phyloP scores from a whole-genome alignment of 139 green algal species.

The Micractinium sp. region DNA sequence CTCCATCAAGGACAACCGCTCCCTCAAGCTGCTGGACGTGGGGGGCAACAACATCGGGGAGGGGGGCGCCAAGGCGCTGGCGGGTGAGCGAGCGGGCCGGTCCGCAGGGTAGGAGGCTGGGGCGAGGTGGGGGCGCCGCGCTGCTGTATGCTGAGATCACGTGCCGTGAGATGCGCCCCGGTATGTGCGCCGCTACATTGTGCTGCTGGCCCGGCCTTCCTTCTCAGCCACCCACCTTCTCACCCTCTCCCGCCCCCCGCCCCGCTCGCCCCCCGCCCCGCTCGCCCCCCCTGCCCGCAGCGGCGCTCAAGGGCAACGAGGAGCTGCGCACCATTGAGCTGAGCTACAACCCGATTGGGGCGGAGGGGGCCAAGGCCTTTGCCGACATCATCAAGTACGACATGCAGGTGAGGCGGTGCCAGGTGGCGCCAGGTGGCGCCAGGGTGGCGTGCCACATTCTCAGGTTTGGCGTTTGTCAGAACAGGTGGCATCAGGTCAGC shows the following conservation, averaged over 20 bases:
- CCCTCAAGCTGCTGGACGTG: slow-evolving; percentile 87
- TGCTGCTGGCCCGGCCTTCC: too few species aligned
- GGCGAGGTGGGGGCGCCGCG: too few species aligned
- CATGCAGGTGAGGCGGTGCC: slow-evolving; percentile 59
- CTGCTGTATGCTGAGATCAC: not conserved
- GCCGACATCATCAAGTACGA: slow-evolving; percentile 90
- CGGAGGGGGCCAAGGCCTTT: slow-evolving; percentile 78
- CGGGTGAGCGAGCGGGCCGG: not conserved
- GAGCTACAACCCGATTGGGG: slow-evolving; percentile 95
- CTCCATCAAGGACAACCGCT: slow-evolving; percentile 67
- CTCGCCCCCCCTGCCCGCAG: too few species aligned
- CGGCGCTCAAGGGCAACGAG: slow-evolving; percentile 34
- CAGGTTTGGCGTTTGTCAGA: too few species aligned
- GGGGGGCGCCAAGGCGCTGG: slow-evolving; percentile 66
- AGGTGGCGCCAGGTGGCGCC: too few species aligned
- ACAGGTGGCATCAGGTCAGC: too few species aligned
- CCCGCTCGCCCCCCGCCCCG: too few species aligned
- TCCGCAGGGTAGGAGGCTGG: too few species aligned
- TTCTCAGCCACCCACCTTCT: too few species aligned
- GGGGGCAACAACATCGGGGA: slow-evolving; percentile 94
- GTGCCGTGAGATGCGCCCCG: not conserved
- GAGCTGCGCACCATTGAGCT: slow-evolving; percentile 86
- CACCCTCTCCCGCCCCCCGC: too few species aligned
- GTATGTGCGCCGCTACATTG: not conserved
- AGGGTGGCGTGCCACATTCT: too few species aligned